Evolutionary conservation across 768 basidiomycete species (phyloP).

Genomic region (Kwoniella botswanensis): DNA sequence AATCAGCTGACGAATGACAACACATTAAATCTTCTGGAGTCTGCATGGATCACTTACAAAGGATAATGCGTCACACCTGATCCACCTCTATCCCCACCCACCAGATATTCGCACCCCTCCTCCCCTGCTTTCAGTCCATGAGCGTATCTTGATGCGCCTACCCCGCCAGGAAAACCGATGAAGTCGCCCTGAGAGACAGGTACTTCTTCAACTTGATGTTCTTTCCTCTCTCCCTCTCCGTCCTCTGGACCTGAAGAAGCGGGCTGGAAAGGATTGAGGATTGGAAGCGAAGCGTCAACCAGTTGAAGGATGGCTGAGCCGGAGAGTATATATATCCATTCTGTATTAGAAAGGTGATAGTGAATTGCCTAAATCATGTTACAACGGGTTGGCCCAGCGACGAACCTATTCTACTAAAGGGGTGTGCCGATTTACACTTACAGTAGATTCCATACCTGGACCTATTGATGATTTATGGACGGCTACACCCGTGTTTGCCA

Average conservation of each 20-base stretch:
- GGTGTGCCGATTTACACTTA: neutral
- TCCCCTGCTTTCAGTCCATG: conserved; percentile 19
- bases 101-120: conserved; percentile 25
- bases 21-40: neutral
- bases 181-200: conserved; percentile 22
- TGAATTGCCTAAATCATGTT: conserved; percentile 14
- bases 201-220: conserved; percentile 15
- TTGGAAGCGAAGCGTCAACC: conserved; percentile 20
- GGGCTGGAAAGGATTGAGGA: conserved; percentile 5
- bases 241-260: neutral
- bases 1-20: neutral
- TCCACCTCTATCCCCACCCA: conserved; percentile 17
- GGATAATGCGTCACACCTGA: conserved; percentile 24
- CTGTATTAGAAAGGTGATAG: conserved; percentile 23
- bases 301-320: conserved; percentile 16
- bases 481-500: conserved; percentile 7
- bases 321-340: conserved; percentile 29
- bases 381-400: neutral
- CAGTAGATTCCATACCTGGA: conserved; percentile 5
- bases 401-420: neutral
- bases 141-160: conserved; percentile 12
- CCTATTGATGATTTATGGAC: conserved; percentile 3
- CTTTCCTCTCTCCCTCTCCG: neutral
- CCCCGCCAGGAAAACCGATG: conserved; percentile 25
- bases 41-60: conserved; percentile 9